Percentiles rank a stretch among this genome's conserved stretches.
Evolutionary conservation across 345 rosid genomes (phyloP).

Genomic region (Populus ilicifolia): DNA sequence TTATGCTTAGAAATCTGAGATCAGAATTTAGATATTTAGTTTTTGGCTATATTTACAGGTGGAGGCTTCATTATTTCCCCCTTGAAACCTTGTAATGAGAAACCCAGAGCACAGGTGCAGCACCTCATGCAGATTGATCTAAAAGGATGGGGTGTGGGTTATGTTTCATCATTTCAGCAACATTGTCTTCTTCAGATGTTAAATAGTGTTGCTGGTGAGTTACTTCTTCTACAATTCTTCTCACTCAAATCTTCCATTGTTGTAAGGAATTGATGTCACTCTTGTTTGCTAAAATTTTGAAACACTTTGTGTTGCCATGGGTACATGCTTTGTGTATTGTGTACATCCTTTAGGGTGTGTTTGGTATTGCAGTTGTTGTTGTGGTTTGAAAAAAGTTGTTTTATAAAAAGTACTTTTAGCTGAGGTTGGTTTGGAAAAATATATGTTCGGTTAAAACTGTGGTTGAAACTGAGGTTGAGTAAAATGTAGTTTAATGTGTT

Average conservation of each 20-base stretch:
- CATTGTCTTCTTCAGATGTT: slow-evolving; percentile 98
- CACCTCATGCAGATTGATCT: slow-evolving; percentile 96
- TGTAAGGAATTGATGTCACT: background rate
- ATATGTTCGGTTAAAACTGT: too few species aligned
- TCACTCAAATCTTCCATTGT: background rate
- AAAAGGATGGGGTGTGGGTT: slow-evolving; percentile 97
- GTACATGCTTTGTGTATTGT: background rate
- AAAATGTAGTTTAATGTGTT: too few species aligned
- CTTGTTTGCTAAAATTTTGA: background rate
- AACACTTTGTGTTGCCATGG: background rate
- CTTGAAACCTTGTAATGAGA: slow-evolving; percentile 75
- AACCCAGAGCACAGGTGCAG: slow-evolving; percentile 87
- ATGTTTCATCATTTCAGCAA: slow-evolving; percentile 86
- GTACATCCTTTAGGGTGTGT: background rate
- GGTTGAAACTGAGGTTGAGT: too few species aligned
- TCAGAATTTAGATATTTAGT: background rate
- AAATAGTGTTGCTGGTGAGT: slow-evolving; percentile 91
- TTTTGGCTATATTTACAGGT: slow-evolving; percentile 43
- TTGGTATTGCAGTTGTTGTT: too few species aligned
- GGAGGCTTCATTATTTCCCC: slow-evolving; percentile 96
- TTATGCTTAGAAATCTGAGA: slow-evolving; percentile 6
- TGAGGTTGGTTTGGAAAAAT: too few species aligned
- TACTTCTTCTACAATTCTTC: slow-evolving; percentile 7
- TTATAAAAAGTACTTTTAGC: too few species aligned
- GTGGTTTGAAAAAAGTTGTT: too few species aligned